Conservation (phyloP, 2,329 filamentous ascomycete species). For the Aureobasidium sp. region DNA sequence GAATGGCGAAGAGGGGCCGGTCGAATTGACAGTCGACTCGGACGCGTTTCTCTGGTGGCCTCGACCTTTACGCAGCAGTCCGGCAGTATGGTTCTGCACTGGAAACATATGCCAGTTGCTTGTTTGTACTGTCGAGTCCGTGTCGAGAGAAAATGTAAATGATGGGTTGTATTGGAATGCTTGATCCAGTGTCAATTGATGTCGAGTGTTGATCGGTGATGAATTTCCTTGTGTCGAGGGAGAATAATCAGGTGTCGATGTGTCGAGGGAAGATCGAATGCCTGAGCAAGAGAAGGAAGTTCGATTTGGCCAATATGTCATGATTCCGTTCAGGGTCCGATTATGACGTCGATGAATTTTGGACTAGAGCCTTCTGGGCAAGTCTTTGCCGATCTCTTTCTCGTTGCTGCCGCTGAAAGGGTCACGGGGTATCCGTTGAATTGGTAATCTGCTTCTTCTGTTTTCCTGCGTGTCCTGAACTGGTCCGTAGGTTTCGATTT, state of each 20-base stretch:
- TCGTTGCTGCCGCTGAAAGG: neutral
- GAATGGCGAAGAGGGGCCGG: conserved; percentile 39
- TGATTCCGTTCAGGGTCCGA: conserved; percentile 1
- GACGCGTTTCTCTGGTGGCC: conserved; percentile 20
- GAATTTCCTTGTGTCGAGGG: neutral
- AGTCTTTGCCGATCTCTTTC: neutral
- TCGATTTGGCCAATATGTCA: neutral
- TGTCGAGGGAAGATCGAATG: neutral
- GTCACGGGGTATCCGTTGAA: neutral
- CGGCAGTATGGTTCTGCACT: neutral
- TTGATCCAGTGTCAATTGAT: conserved; percentile 2
- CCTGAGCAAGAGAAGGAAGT: conserved; percentile 8
- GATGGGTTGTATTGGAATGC: neutral
- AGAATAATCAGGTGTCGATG: conserved; percentile 3
- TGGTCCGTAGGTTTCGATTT: neutral
- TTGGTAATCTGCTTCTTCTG: neutral
- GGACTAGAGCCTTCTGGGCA: neutral
- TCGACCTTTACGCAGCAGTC: conserved; percentile 3
- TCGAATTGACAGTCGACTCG: conserved; percentile 37
- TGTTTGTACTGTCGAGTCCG: neutral
- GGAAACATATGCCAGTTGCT: conserved; percentile 12
- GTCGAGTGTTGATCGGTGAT: neutral
- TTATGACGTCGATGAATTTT: neutral
- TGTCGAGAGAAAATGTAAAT: conserved; percentile 8
- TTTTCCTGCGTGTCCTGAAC: neutral